Percentiles rank a stretch among this genome's conserved stretches.
Evolutionary conservation across 345 rosid species (phyloP).

Genomic region (Streptanthus diversifolius): DNA sequence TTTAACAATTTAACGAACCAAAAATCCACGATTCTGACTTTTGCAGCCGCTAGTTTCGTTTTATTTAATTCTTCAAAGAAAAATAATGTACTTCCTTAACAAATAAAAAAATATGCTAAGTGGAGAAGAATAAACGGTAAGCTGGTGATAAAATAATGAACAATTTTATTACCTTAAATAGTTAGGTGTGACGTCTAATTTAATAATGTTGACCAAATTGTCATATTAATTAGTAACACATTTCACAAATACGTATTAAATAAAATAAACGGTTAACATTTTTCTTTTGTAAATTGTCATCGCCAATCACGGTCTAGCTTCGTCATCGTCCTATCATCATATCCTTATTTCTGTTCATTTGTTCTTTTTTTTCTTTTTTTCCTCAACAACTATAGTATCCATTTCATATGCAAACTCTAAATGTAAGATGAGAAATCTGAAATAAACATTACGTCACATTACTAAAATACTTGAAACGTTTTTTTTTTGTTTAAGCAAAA

Average conservation of each 20-base stretch:
- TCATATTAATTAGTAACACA: conserved; percentile 14
- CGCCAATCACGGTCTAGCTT: conserved; percentile 33
- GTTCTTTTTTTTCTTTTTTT: neutral
- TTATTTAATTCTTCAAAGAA: neutral
- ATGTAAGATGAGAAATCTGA: neutral
- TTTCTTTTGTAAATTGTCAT: neutral
- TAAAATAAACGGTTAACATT: conserved; percentile 2
- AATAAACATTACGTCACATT: neutral
- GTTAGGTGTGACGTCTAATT: conserved; percentile 36
- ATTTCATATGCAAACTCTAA: conserved; percentile 2
- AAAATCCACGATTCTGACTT: conserved; percentile 30
- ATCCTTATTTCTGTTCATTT: neutral
- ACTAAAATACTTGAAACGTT: neutral
- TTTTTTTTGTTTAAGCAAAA: neutral
- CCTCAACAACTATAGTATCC: conserved; percentile 32
- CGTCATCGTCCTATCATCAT: conserved; percentile 22
- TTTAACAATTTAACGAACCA: conserved; percentile 3
- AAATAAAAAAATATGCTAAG: neutral
- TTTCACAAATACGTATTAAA: neutral
- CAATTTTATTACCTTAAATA: conserved; percentile 29
- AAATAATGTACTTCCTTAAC: neutral
- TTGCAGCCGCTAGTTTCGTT: conserved; percentile 12
- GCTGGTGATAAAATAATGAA: conserved; percentile 19
- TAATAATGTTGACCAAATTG: conserved; percentile 28
- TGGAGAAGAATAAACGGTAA: conserved; percentile 21